Evolutionary conservation across 2,329 filamentous ascomycete species (phyloP).

Genomic region (Oidium heveae): DNA sequence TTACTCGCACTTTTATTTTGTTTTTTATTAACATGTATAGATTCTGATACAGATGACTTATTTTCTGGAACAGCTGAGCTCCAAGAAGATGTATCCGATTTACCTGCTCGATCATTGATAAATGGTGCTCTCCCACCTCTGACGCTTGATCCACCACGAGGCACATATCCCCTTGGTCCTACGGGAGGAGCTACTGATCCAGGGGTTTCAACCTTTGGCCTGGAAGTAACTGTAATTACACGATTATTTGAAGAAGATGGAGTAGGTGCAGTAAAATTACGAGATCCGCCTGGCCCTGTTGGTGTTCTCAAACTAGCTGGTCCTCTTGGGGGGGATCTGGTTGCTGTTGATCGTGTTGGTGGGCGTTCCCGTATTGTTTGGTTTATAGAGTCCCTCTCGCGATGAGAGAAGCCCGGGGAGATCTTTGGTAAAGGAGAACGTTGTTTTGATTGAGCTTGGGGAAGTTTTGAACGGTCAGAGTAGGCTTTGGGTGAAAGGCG

Average conservation of each 20-base stretch:
- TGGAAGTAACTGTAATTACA: neutral
- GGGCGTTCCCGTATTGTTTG: conserved; percentile 13
- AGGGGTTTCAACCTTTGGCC: conserved; percentile 5
- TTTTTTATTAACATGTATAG: neutral
- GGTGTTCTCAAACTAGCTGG: conserved; percentile 12
- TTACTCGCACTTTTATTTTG: conserved; percentile 3
- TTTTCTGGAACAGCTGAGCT: conserved; percentile 9
- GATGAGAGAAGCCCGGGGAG: conserved; percentile 1
- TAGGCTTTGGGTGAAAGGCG: conserved; percentile 2
- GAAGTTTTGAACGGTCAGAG: conserved; percentile 5
- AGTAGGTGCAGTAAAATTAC: conserved; percentile 11
- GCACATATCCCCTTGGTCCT: conserved; percentile 14
- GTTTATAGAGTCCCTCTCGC: conserved; percentile 11
- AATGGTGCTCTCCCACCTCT: conserved; percentile 13
- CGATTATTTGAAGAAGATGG: conserved; percentile 2
- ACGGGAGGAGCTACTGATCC: conserved; percentile 9
- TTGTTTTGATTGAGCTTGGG: neutral
- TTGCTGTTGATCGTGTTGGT: conserved; percentile 7
- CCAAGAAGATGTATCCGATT: conserved; percentile 12
- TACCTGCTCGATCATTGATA: conserved; percentile 7
- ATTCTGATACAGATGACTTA: neutral
- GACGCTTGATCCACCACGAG: conserved; percentile 8
- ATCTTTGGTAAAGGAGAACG: neutral
- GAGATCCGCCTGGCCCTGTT: conserved; percentile 12
- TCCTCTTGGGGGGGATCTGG: conserved; percentile 13